Percentiles rank a stretch among this genome's conserved stretches.
These are phyloP conservation scores for Phaeophleospora eucalypticola DNA, from an alignment of 2,329 filamentous ascomycete genomes.

Conservation along the genomic window DNA sequence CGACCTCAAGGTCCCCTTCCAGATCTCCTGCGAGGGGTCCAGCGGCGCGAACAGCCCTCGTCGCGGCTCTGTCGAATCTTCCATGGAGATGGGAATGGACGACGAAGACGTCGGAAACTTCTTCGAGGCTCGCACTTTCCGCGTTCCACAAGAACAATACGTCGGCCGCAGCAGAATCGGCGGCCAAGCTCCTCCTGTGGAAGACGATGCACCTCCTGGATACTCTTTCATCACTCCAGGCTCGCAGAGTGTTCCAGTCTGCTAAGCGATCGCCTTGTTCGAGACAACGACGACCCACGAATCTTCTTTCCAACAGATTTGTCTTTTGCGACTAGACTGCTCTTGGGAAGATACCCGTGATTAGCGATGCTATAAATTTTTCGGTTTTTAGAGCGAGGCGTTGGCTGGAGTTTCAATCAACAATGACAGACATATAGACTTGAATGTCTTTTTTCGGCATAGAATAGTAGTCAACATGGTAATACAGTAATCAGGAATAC, in stretches of 20 bases:
- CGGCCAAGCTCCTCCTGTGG: conserved; percentile 5
- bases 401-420: too few relatives aligned
- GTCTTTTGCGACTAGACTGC: neutral
- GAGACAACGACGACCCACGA: neutral
- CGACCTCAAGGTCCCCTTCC: conserved; percentile 43
- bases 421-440: neutral
- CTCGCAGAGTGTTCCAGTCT: conserved; percentile 11
- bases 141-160: conserved; percentile 26
- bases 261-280: conserved; percentile 1
- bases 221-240: conserved; percentile 22
- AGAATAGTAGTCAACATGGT: too few relatives aligned
- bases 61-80: conserved; percentile 13
- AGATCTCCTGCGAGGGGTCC: conserved; percentile 34
- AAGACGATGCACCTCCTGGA: conserved; percentile 25
- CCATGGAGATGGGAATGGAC: conserved; percentile 23
- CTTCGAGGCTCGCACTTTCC: conserved; percentile 35
- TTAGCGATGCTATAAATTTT: too few relatives aligned
- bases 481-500: too few relatives aligned
- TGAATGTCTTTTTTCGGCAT: too few relatives aligned
- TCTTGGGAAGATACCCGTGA: conserved; percentile 6
- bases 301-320: neutral
- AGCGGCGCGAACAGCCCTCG: conserved; percentile 13
- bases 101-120: conserved; percentile 29
- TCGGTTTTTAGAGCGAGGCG: neutral
- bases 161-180: conserved; percentile 24